Conservation (phyloP, 148 eudicot species). For the Rhododendron ferrugineum region DNA sequence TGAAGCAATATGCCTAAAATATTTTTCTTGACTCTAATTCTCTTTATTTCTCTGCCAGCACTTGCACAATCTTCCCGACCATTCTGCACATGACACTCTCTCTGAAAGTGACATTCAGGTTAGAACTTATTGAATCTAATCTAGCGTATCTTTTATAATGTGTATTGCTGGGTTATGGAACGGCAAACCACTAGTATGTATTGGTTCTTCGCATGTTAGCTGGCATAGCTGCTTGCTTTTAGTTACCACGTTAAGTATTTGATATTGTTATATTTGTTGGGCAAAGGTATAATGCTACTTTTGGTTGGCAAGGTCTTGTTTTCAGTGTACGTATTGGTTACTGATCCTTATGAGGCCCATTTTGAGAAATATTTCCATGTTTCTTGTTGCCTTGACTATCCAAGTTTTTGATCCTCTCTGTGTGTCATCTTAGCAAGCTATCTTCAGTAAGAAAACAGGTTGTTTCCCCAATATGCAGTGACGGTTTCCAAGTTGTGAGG, state of each 20-base stretch:
- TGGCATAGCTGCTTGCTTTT: background rate
- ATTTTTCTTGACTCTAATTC: background rate
- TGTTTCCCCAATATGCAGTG: background rate
- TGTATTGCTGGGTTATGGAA: background rate
- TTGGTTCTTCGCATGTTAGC: background rate
- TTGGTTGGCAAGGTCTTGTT: background rate
- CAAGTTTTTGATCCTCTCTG: background rate
- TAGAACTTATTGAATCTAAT: constrained; percentile 6
- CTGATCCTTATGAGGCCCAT: background rate
- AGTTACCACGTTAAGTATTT: background rate
- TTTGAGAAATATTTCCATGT: background rate
- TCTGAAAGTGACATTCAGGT: constrained; percentile 84
- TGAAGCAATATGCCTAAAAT: background rate
- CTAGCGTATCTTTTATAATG: background rate
- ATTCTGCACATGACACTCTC: constrained; percentile 59
- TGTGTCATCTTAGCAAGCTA: background rate
- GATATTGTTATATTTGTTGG: background rate
- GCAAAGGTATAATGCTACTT: background rate
- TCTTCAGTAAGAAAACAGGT: background rate
- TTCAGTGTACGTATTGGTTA: background rate
- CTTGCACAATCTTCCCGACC: constrained; percentile 58
- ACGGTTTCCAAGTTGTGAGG: background rate
- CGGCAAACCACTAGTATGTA: background rate
- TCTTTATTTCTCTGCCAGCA: constrained; percentile 43
- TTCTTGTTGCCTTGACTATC: background rate